Evolutionary conservation across 331 rosid species (phyloP), one percentile per base, ranked within the genome.

Genomic region (Saraca asoca): DNA sequence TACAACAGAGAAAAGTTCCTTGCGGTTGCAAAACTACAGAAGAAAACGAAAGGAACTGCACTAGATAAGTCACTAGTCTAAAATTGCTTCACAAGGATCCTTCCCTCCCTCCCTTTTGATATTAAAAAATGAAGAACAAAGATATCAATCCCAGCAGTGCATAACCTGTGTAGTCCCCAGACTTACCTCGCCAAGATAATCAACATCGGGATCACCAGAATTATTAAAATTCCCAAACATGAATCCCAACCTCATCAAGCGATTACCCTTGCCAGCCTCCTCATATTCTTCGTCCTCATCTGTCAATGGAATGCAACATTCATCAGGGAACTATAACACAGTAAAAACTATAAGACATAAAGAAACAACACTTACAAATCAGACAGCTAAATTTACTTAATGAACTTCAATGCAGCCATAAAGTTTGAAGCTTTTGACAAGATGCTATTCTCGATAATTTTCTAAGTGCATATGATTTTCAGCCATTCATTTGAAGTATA

Each of bases 221-320:
- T 93, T 91, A 70, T 93, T 91, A 34, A 93, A 94, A 79, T 93
- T 93, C 43, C 98, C 98, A 68, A 93, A 93, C 96, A 93, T 93
- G 83, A 93, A 90, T 34, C 96, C 98, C 50, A 93, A 77, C n/a
- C n/a, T n/a, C n/a, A n/a, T n/a, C 41, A 89, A 79, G 39, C 95
- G 88, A 68, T 82, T 83, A 67, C 90, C 90, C 51, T 85, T 81
- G 69, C 82, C 94, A 72, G 46, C 73, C 66, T 87, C 96, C 77
- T 93, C 98, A 3, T 85, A 83, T 65, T 88, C 89, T 35, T 89
- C 98, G 39, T 92, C 96, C 4, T 89, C 96, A 45, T 89, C 95
- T 85, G 75, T 51, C 68, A 79, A 70, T 37, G 51, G 15, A 6
- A 73, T 61, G 51, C 57, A 29, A 29, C 71, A 31, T 42, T 15